Percentiles rank a stretch among this genome's conserved stretches.
Evolutionary conservation across 1,284 basidiomycete genomes (phyloP).

Genomic region (Tilletia setariae): DNA sequence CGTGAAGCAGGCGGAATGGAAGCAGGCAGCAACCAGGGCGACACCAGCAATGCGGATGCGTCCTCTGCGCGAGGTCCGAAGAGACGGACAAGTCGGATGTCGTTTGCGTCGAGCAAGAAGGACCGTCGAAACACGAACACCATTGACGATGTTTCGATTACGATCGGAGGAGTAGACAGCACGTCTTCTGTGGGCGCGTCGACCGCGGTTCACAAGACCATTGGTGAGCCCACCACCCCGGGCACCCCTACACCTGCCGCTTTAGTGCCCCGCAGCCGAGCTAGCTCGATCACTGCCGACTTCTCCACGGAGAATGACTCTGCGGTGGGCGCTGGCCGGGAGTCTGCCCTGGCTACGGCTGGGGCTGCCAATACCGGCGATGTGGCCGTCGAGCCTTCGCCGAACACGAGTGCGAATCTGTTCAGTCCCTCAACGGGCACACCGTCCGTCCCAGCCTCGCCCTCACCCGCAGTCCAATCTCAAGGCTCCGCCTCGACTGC

Average conservation of each 20-base stretch:
- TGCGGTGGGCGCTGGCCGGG: neutral
- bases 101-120: conserved; percentile 35
- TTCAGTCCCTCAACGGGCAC: neutral
- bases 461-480: conserved; percentile 14
- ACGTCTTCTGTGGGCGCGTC: conserved; percentile 1
- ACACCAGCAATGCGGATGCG: conserved; percentile 25
- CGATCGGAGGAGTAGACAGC: neutral
- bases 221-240: neutral
- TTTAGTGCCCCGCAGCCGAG: conserved; percentile 19
- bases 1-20: conserved; percentile 12
- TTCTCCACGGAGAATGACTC: neutral
- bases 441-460: neutral
- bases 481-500: conserved; percentile 29
- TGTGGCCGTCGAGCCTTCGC: neutral
- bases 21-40: neutral
- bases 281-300: conserved; percentile 23
- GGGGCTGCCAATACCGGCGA: neutral
- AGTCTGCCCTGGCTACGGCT: neutral
- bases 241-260: neutral
- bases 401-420: neutral
- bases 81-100: conserved; percentile 38
- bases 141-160: conserved; percentile 23
- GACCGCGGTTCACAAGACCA: neutral
- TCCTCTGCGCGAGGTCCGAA: conserved; percentile 21
- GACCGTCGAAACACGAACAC: conserved; percentile 21